Evolutionary conservation across 2,329 filamentous ascomycete genomes (phyloP).

Genomic region (Calonectria pauciramosa): DNA sequence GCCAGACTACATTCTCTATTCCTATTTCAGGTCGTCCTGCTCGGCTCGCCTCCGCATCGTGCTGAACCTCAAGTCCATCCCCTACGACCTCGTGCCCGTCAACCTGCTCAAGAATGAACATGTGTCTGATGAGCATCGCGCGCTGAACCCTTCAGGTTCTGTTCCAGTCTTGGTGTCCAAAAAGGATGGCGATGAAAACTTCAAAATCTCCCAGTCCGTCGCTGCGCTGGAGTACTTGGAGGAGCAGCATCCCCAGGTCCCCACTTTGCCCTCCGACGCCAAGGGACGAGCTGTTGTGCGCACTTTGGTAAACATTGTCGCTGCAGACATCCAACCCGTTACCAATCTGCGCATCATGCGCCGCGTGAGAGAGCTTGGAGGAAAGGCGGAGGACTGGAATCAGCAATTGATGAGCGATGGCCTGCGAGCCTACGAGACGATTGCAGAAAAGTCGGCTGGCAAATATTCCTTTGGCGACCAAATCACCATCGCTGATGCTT

Average conservation of each 20-base stretch:
- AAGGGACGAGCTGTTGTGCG: slow-evolving; percentile 64
- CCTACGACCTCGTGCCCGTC: slow-evolving; percentile 61
- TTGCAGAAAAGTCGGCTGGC: slow-evolving; percentile 56
- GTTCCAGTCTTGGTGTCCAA: slow-evolving; percentile 67
- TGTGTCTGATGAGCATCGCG: slow-evolving; percentile 56
- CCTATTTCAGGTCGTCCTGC: slow-evolving; percentile 74
- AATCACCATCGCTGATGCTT: slow-evolving; percentile 71
- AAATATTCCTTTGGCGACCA: slow-evolving; percentile 68
- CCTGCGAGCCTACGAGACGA: slow-evolving; percentile 68
- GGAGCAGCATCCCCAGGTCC: slow-evolving; percentile 60
- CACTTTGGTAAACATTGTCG: slow-evolving; percentile 67
- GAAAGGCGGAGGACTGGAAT: slow-evolving; percentile 63
- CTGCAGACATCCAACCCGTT: slow-evolving; percentile 70
- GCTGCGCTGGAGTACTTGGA: slow-evolving; percentile 75
- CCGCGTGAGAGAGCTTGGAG: slow-evolving; percentile 59
- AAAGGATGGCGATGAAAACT: slow-evolving; percentile 39
- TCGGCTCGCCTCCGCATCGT: slow-evolving; percentile 73
- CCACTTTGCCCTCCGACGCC: slow-evolving; percentile 63
- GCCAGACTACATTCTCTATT: slow-evolving; percentile 62
- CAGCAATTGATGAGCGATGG: slow-evolving; percentile 65
- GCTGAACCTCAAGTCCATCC: slow-evolving; percentile 66
- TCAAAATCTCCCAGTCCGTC: slow-evolving; percentile 68
- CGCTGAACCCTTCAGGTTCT: slow-evolving; percentile 66
- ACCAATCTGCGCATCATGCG: slow-evolving; percentile 69
- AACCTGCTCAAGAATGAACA: slow-evolving; percentile 70